Percentiles rank a stretch among this genome's conserved stretches.
Evolutionary conservation across 768 basidiomycete species (phyloP).

Genomic region (Leccinum fibrillosum): DNA sequence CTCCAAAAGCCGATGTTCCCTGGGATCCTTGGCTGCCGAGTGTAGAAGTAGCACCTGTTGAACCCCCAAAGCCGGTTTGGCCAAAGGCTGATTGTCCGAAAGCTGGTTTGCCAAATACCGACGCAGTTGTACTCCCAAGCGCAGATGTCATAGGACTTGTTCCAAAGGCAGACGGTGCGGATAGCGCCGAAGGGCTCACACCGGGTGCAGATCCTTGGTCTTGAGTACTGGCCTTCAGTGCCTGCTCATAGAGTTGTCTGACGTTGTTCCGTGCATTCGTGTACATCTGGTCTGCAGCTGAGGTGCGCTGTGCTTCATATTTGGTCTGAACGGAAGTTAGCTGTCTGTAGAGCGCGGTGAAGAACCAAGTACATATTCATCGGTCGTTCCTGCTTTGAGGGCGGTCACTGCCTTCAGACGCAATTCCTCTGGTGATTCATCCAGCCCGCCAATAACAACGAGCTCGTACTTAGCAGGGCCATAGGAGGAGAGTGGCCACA

Average conservation of each 20-base stretch:
- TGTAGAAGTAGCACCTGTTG: constrained; percentile 12
- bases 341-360: not conserved
- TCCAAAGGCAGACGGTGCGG: constrained; percentile 40
- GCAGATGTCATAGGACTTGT: constrained; percentile 25
- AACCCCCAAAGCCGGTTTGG: constrained; percentile 28
- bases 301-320: constrained; percentile 57
- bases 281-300: constrained; percentile 49
- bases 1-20: constrained; percentile 35
- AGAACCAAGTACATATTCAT: constrained; percentile 63
- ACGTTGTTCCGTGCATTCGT: constrained; percentile 49
- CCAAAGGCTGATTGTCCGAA: constrained; percentile 43
- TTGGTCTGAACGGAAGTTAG: constrained; percentile 37
- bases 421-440: constrained; percentile 78
- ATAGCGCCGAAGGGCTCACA: constrained; percentile 18
- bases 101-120: constrained; percentile 25
- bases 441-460: constrained; percentile 58
- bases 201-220: constrained; percentile 8
- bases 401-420: constrained; percentile 62
- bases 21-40: constrained; percentile 27
- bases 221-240: constrained; percentile 40
- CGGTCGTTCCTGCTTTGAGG: constrained; percentile 47
- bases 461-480: constrained; percentile 75
- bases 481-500: constrained; percentile 79
- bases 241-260: constrained; percentile 49
- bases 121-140: constrained; percentile 30